Percentiles rank a stretch among this genome's conserved stretches.
Conservation (phyloP, 305 asterid genomes). For the Fraxinus angustifolia region DNA sequence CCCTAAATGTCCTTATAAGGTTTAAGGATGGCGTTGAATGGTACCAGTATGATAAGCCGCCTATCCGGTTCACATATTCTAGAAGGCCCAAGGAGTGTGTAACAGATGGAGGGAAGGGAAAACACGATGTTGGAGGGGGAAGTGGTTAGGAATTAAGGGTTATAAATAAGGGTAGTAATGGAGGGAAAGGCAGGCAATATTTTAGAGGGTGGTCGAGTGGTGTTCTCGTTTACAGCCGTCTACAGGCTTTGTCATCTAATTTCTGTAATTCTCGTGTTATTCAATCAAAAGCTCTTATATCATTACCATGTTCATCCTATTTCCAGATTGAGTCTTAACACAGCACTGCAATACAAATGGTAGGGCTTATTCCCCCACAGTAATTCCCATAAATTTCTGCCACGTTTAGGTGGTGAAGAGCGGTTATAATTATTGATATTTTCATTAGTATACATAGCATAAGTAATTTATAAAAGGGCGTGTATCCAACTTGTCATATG, state of each 20-base stretch:
- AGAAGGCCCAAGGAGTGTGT: background rate
- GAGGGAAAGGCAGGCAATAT: background rate
- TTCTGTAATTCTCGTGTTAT: constrained; percentile 36
- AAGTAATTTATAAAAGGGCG: background rate
- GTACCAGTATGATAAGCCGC: background rate
- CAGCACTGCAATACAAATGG: background rate
- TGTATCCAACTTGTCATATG: background rate
- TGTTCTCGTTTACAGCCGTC: background rate
- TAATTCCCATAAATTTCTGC: background rate
- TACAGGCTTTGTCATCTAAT: background rate
- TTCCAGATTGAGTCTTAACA: constrained; percentile 21
- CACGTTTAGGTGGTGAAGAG: background rate
- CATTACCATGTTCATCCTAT: constrained; percentile 20
- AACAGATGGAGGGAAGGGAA: background rate
- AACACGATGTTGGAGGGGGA: background rate
- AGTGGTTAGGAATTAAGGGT: background rate
- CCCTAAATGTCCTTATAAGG: background rate
- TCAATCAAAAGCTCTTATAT: constrained; percentile 26
- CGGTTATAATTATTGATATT: background rate
- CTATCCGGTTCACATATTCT: background rate
- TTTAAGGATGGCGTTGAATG: background rate
- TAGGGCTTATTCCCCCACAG: background rate
- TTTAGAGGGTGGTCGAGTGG: background rate
- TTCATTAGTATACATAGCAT: background rate
- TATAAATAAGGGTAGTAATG: background rate